Conservation (phyloP, 345 rosid species). For the Pugionium dolabratum region DNA sequence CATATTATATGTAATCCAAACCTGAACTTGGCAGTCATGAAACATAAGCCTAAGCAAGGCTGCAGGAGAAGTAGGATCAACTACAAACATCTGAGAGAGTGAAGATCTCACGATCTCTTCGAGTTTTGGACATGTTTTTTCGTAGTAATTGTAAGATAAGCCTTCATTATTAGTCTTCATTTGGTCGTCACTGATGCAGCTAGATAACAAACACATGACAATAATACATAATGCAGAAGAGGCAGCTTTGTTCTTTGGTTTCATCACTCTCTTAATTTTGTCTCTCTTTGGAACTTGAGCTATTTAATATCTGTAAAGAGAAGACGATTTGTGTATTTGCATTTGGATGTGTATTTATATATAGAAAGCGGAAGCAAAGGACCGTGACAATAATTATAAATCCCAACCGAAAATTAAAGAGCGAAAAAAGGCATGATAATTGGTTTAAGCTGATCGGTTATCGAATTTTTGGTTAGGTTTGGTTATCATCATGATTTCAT, state of each 20-base stretch:
- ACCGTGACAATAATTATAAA: slow-evolving; percentile 29
- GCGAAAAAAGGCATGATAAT: background rate
- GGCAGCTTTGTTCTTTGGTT: slow-evolving; percentile 26
- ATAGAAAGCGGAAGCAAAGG: slow-evolving; percentile 22
- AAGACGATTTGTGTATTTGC: slow-evolving; percentile 6
- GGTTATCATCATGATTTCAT: background rate
- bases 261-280: slow-evolving; percentile 19
- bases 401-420: slow-evolving; percentile 16
- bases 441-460: slow-evolving; percentile 5
- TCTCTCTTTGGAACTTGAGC: background rate
- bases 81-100: slow-evolving; percentile 36
- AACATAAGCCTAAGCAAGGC: slow-evolving; percentile 55
- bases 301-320: background rate
- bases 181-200: slow-evolving; percentile 26
- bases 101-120: slow-evolving; percentile 46
- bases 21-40: slow-evolving; percentile 63
- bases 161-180: slow-evolving; percentile 22
- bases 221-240: slow-evolving; percentile 23
- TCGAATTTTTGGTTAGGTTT: background rate
- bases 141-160: slow-evolving; percentile 45
- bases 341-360: slow-evolving; percentile 29
- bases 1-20: background rate
- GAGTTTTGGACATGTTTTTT: slow-evolving; percentile 47
- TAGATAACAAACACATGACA: slow-evolving; percentile 31
- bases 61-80: slow-evolving; percentile 49